A percentile compares a stretch with the other conserved stretches of the same genome.
These are phyloP conservation scores for Begonia peltatifolia DNA, from an alignment of 306 rosid species.

Conservation along the genomic window DNA sequence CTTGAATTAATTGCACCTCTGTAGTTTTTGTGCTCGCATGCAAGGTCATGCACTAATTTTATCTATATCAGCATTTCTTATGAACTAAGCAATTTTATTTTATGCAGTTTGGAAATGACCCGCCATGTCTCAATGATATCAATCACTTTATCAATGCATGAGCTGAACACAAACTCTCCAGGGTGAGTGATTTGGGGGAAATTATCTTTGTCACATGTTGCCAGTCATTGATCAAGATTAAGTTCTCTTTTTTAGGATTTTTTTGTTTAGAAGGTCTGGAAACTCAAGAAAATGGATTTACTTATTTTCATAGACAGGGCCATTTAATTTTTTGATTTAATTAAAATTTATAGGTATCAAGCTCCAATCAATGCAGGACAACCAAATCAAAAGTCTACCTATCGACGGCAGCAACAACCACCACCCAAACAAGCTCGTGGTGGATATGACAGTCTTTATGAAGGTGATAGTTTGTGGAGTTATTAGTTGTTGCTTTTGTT, in stretches of 20 bases:
- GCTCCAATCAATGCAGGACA: slow-evolving; percentile 49
- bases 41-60: too few relatives aligned
- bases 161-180: slow-evolving; percentile 63
- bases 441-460: slow-evolving; percentile 59
- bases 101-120: slow-evolving; percentile 94
- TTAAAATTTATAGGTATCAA: slow-evolving; percentile 42
- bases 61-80: too few relatives aligned
- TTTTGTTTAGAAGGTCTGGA: background rate
- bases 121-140: slow-evolving; percentile 98
- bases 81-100: background rate
- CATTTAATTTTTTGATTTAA: slow-evolving; percentile 7
- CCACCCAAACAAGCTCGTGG: slow-evolving; percentile 47
- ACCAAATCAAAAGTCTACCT: slow-evolving; percentile 43
- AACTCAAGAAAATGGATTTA: too few relatives aligned
- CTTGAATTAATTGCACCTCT: too few relatives aligned
- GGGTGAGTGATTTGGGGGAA: slow-evolving; percentile 38
- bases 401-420: slow-evolving; percentile 54
- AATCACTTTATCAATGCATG: slow-evolving; percentile 55
- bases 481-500: too few relatives aligned
- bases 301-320: background rate
- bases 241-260: background rate
- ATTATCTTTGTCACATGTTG: background rate
- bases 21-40: too few relatives aligned
- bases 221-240: background rate
- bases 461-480: slow-evolving; percentile 30